Conservation (phyloP, 2,329 filamentous ascomycete genomes). For the Tolypocladium tundrense region DNA sequence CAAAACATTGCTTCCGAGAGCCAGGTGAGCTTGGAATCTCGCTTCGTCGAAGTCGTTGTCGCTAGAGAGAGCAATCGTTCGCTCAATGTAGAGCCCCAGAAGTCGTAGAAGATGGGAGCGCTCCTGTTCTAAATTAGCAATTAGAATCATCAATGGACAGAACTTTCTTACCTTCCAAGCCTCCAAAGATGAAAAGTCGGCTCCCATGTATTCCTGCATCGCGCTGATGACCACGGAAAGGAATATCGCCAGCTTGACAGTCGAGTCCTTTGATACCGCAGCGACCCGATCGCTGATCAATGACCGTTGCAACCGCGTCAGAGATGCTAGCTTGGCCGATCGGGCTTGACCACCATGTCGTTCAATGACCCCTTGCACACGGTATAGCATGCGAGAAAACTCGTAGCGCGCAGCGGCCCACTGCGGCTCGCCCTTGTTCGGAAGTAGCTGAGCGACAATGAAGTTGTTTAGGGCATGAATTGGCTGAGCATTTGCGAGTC, state of each 20-base stretch:
- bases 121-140: slow-evolving; percentile 10
- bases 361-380: slow-evolving; percentile 30
- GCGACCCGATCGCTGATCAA: slow-evolving; percentile 42
- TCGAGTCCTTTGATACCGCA: slow-evolving; percentile 50
- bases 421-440: slow-evolving; percentile 20
- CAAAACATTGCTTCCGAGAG: slow-evolving; percentile 36
- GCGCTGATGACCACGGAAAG: slow-evolving; percentile 31
- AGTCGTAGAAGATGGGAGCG: slow-evolving; percentile 21
- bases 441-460: slow-evolving; percentile 36
- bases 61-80: slow-evolving; percentile 38
- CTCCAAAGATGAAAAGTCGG: slow-evolving; percentile 14
- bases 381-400: slow-evolving; percentile 32
- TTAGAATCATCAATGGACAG: not conserved
- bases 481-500: slow-evolving; percentile 34
- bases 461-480: slow-evolving; percentile 51
- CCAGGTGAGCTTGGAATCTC: slow-evolving; percentile 52
- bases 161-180: slow-evolving; percentile 19
- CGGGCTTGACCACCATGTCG: slow-evolving; percentile 30
- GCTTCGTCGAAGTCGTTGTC: slow-evolving; percentile 46
- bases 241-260: slow-evolving; percentile 42
- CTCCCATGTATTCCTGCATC: slow-evolving; percentile 32
- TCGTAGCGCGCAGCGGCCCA: slow-evolving; percentile 47
- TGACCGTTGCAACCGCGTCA: slow-evolving; percentile 53
- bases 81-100: slow-evolving; percentile 43
- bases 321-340: slow-evolving; percentile 37